phyloP scores from a whole-genome alignment of 1,284 basidiomycete genomes.

The Cutaneotrichosporon dermatis region DNA sequence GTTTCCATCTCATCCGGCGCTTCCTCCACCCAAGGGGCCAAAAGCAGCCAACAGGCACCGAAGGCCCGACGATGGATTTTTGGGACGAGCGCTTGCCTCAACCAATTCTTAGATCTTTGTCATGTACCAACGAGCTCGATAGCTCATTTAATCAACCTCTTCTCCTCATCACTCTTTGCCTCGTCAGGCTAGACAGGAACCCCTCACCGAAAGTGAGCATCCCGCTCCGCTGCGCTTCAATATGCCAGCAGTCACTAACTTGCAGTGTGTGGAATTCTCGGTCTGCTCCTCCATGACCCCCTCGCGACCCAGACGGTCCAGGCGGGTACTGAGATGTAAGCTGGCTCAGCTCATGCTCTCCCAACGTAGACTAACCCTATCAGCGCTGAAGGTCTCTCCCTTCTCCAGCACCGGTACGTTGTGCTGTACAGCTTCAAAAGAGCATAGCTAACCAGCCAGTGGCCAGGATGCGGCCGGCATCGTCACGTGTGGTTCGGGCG shows the following conservation, averaged over 20 bases:
- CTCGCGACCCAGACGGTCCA: conserved; percentile 55
- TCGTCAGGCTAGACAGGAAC: too few relatives aligned
- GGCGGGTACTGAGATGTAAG: conserved; percentile 72
- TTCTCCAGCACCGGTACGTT: conserved; percentile 73
- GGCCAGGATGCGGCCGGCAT: conserved; percentile 99
- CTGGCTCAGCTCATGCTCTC: not conserved
- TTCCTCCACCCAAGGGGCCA: too few relatives aligned
- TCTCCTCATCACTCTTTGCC: too few relatives aligned
- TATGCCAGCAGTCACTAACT: too few relatives aligned
- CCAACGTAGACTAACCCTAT: not conserved
- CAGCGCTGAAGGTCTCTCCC: conserved; percentile 72
- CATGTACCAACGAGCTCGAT: conserved; percentile 1
- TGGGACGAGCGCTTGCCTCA: not conserved
- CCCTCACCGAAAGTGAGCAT: too few relatives aligned
- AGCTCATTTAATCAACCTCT: conserved; percentile 1
- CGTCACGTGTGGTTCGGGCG: conserved; percentile 91
- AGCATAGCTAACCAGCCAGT: conserved; percentile 19
- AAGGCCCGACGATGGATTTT: not conserved
- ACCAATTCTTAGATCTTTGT: not conserved
- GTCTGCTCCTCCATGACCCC: conserved; percentile 74
- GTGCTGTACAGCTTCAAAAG: too few relatives aligned
- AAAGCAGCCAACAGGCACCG: too few relatives aligned
- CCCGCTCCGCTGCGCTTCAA: too few relatives aligned
- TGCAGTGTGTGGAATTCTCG: conserved; percentile 78
- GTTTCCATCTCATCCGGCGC: too few relatives aligned